Percentiles rank a stretch among this genome's conserved stretches.
Evolutionary conservation across 352 stramenopile genomes (phyloP).

Genomic region (Phytophthora cactorum): DNA sequence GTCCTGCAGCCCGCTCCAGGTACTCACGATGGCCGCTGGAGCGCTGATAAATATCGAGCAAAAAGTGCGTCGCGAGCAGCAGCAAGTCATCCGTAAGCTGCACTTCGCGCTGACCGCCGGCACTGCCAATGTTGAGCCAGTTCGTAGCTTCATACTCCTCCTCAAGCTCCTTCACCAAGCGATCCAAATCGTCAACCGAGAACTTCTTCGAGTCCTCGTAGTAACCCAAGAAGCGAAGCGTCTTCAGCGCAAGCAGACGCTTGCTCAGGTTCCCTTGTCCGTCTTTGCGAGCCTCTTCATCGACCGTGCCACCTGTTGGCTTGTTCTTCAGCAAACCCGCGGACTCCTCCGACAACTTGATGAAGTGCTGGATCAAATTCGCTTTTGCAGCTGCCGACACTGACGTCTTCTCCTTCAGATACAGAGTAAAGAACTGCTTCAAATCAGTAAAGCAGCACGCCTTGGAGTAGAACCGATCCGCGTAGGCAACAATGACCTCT

Average conservation of each 20-base stretch:
- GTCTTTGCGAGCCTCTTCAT: conserved; percentile 45
- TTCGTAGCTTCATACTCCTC: conserved; percentile 70
- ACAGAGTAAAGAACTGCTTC: conserved; percentile 73
- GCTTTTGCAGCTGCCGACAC: conserved; percentile 46
- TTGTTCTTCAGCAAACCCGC: conserved; percentile 24
- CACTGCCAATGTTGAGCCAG: conserved; percentile 77
- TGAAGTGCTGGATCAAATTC: conserved; percentile 45
- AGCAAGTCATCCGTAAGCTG: conserved; percentile 86
- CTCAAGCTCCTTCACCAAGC: conserved; percentile 55
- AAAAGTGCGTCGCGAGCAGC: conserved; percentile 70
- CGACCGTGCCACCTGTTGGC: conserved; percentile 20
- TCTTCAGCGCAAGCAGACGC: conserved; percentile 69
- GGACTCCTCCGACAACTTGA: conserved; percentile 42
- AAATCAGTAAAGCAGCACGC: conserved; percentile 89
- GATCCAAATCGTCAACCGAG: conserved; percentile 40
- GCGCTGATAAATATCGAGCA: conserved; percentile 76
- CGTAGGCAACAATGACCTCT: conserved; percentile 61
- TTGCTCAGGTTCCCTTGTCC: conserved; percentile 59
- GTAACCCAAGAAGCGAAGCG: conserved; percentile 71
- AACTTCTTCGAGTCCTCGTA: conserved; percentile 37
- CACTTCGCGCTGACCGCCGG: conserved; percentile 82
- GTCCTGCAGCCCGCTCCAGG: conserved; percentile 57
- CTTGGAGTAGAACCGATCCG: conserved; percentile 76
- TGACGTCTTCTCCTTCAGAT: conserved; percentile 38
- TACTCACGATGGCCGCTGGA: conserved; percentile 36